Evolutionary conservation across 2,329 filamentous ascomycete genomes (phyloP).

Genomic region (Endothia cerciana): DNA sequence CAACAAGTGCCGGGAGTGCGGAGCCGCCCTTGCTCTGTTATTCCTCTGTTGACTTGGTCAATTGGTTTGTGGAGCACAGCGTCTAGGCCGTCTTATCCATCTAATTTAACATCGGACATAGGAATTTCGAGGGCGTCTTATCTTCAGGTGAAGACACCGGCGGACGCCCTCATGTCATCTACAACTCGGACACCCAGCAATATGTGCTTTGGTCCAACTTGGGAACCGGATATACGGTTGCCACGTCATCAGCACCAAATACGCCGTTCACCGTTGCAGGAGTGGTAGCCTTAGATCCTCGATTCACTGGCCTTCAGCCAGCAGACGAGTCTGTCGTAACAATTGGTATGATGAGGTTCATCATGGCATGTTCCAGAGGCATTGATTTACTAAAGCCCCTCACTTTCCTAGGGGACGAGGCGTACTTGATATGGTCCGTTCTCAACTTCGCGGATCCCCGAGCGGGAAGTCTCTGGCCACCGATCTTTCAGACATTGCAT

Average conservation of each 20-base stretch:
- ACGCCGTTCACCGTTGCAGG: slow-evolving; percentile 12
- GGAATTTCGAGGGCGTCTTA: slow-evolving; percentile 20
- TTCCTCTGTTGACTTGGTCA: slow-evolving; percentile 20
- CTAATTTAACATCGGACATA: neutral
- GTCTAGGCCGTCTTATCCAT: neutral
- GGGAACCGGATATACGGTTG: slow-evolving; percentile 10
- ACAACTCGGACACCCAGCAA: slow-evolving; percentile 15
- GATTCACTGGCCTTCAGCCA: slow-evolving; percentile 18
- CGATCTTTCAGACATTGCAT: slow-evolving; percentile 23
- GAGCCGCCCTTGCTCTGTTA: slow-evolving; percentile 16
- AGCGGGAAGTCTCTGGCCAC: slow-evolving; percentile 22
- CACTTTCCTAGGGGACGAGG: neutral
- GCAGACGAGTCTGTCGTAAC: slow-evolving; percentile 15
- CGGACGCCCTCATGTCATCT: slow-evolving; percentile 18
- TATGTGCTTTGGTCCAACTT: slow-evolving; percentile 24
- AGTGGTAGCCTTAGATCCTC: slow-evolving; percentile 14
- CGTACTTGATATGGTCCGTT: slow-evolving; percentile 20
- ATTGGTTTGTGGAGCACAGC: slow-evolving; percentile 10
- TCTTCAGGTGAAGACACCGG: slow-evolving; percentile 4
- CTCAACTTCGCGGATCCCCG: slow-evolving; percentile 23
- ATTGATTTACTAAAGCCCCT: neutral
- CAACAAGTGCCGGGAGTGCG: neutral
- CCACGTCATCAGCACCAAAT: slow-evolving; percentile 20
- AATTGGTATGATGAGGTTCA: slow-evolving; percentile 9
- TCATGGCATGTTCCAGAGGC: neutral